Conservation (phyloP, 2,329 filamentous ascomycete species). For the Xylaria multiplex region DNA sequence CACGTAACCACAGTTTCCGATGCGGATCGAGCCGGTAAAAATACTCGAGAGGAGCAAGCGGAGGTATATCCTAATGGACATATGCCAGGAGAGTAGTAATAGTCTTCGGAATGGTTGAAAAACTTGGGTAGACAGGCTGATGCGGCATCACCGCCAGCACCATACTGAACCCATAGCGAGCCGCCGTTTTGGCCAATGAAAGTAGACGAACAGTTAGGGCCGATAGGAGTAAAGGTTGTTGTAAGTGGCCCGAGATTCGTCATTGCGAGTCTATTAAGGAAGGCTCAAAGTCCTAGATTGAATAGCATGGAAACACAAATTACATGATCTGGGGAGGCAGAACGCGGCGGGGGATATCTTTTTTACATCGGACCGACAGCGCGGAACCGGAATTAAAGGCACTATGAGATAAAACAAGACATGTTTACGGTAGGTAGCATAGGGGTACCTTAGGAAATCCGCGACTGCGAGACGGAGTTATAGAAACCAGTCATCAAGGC, state of each 20-base stretch:
- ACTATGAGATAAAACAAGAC: too few relatives aligned
- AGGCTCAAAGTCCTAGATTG: too few relatives aligned
- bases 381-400: too few relatives aligned
- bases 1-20: conserved; percentile 7
- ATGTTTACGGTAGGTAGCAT: too few relatives aligned
- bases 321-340: too few relatives aligned
- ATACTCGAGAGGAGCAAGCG: conserved; percentile 17
- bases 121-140: conserved; percentile 23
- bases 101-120: conserved; percentile 18
- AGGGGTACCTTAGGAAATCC: too few relatives aligned
- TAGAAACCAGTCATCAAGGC: too few relatives aligned
- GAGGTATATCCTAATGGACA: conserved; percentile 27
- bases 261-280: neutral
- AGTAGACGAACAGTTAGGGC: too few relatives aligned
- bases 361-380: too few relatives aligned
- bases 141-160: conserved; percentile 22
- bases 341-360: too few relatives aligned
- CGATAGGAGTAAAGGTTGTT: conserved; percentile 18
- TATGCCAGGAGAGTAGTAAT: conserved; percentile 29
- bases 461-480: too few relatives aligned
- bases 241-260: conserved; percentile 25
- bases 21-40: conserved; percentile 7
- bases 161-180: conserved; percentile 26
- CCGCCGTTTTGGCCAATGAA: conserved; percentile 1
- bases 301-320: too few relatives aligned